A percentile compares a stretch with the other conserved stretches of the same genome.
Conservation (phyloP, 805 yeast genomes). For the Wickerhamomyces pijperi region DNA sequence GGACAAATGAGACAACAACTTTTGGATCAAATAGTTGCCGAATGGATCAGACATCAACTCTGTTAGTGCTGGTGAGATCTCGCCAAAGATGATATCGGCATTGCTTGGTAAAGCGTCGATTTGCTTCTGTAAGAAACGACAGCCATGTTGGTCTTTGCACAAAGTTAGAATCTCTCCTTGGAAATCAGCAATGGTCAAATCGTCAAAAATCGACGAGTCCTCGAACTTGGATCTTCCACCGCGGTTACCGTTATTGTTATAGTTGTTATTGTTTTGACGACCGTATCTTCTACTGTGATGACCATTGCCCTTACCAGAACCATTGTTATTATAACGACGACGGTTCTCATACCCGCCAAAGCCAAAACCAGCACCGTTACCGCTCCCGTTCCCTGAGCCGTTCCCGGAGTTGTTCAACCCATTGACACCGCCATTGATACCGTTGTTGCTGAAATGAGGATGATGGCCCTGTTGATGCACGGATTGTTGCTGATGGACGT, state of each 20-base stretch:
- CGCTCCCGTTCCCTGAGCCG: too few relatives aligned
- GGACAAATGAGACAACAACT: constrained; percentile 67
- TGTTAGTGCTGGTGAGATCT: constrained; percentile 60
- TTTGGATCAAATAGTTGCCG: constrained; percentile 93
- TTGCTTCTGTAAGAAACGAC: constrained; percentile 83
- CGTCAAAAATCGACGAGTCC: constrained; percentile 59
- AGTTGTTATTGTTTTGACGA: background rate
- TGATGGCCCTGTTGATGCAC: too few relatives aligned
- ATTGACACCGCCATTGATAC: too few relatives aligned
- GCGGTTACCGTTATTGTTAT: background rate
- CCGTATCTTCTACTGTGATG: background rate
- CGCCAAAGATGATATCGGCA: constrained; percentile 69
- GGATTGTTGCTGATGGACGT: too few relatives aligned
- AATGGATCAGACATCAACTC: constrained; percentile 93
- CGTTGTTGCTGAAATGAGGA: too few relatives aligned
- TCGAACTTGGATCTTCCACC: constrained; percentile 34
- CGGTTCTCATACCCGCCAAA: too few relatives aligned
- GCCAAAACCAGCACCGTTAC: too few relatives aligned
- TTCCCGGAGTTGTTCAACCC: too few relatives aligned
- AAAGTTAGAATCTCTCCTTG: constrained; percentile 64
- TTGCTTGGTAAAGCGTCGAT: constrained; percentile 55
- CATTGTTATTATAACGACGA: too few relatives aligned
- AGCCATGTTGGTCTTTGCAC: constrained; percentile 95
- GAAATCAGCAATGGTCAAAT: constrained; percentile 59
- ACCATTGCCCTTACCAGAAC: too few relatives aligned